Percentiles rank a stretch among this genome's conserved stretches.
phyloP scores from a whole-genome alignment of 768 basidiomycete genomes.

The Mycena galericulata region DNA sequence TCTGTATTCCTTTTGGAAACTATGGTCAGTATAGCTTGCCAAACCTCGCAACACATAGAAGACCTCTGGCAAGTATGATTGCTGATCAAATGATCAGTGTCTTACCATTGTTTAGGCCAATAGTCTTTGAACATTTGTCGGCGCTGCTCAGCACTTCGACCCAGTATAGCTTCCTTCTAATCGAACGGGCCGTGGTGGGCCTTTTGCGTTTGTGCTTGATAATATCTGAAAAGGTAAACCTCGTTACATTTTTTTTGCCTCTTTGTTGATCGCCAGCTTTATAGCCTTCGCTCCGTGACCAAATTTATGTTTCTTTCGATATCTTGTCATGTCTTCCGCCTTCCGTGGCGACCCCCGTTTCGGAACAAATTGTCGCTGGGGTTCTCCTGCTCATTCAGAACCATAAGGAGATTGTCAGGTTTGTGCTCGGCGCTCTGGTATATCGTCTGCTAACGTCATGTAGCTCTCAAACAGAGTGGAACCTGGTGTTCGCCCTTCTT shows the following conservation, averaged over 20 bases:
- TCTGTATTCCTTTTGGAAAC: conserved; percentile 95
- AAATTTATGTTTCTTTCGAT: conserved; percentile 95
- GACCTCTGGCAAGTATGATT: conserved; percentile 82
- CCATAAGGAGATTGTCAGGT: conserved; percentile 80
- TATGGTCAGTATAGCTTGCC: conserved; percentile 90
- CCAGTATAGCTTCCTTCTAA: conserved; percentile 90
- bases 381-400: conserved; percentile 83
- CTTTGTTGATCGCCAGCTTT: conserved; percentile 19
- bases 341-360: conserved; percentile 82
- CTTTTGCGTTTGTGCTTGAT: conserved; percentile 87
- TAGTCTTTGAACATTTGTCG: conserved; percentile 93
- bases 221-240: conserved; percentile 79
- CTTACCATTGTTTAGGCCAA: conserved; percentile 70
- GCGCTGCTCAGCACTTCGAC: conserved; percentile 79
- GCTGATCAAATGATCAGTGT: conserved; percentile 9
- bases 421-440: conserved; percentile 10
- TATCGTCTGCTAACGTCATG: conserved; percentile 5
- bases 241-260: not conserved
- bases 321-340: conserved; percentile 85
- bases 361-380: conserved; percentile 92
- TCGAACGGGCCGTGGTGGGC: conserved; percentile 94
- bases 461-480: conserved; percentile 97
- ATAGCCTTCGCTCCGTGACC: conserved; percentile 88
- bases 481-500: conserved; percentile 88
- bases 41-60: conserved; percentile 81